Conservation (phyloP, 345 rosid genomes). For the Eucalyptus curtisii region DNA sequence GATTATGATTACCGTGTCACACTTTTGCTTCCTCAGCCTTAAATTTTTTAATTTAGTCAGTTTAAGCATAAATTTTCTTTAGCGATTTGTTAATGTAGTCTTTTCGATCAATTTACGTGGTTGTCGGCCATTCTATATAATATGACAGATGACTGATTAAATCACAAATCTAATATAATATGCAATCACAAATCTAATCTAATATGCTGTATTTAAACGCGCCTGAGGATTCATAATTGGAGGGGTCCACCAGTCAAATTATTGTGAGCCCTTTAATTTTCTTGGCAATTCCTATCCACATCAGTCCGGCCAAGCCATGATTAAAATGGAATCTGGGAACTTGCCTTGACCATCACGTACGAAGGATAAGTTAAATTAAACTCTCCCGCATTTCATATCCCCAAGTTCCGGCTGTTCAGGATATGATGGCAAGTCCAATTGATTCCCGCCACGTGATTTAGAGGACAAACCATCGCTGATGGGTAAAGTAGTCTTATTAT, state of each 20-base stretch:
- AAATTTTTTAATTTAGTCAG: not conserved
- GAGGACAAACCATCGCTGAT: not conserved
- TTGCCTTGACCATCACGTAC: not conserved
- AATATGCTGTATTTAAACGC: not conserved
- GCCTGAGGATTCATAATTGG: not conserved
- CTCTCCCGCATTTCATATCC: not conserved
- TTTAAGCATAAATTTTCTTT: not conserved
- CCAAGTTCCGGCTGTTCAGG: not conserved
- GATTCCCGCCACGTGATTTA: not conserved
- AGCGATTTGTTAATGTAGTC: not conserved
- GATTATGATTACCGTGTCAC: not conserved
- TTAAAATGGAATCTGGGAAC: not conserved
- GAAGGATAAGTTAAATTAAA: not conserved
- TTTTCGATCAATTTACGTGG: not conserved
- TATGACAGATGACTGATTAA: not conserved
- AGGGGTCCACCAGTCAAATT: not conserved
- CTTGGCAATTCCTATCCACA: not conserved
- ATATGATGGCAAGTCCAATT: not conserved
- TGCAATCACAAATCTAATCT: not conserved
- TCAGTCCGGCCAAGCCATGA: not conserved
- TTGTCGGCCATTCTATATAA: not conserved
- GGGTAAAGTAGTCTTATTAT: not conserved
- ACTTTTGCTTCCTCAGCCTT: not conserved
- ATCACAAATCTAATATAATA: too few relatives aligned
- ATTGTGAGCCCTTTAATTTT: not conserved